Conservation (phyloP, 352 stramenopile species). For the Globisporangium nunn region DNA sequence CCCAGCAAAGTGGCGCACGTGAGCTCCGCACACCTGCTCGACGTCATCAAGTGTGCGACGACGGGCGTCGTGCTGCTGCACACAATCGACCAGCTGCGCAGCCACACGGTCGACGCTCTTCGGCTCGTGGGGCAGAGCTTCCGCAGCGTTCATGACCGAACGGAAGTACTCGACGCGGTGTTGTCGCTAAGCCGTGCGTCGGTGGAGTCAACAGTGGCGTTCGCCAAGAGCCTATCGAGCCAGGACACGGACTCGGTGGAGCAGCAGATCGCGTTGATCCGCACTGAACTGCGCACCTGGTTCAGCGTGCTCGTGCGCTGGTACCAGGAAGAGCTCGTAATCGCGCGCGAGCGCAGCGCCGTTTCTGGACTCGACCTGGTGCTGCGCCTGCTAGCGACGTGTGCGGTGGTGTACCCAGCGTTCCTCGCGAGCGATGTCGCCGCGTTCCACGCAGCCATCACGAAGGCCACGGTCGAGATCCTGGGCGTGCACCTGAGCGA, state of each 20-base stretch:
- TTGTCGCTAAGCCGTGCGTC: constrained; percentile 33
- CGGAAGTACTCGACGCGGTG: constrained; percentile 22
- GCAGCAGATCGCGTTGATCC: constrained; percentile 10
- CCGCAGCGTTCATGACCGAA: constrained; percentile 13
- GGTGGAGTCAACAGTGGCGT: constrained; percentile 29
- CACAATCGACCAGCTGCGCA: constrained; percentile 28
- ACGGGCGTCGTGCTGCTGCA: constrained; percentile 44
- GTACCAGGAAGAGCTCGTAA: constrained; percentile 30
- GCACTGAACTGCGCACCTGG: constrained; percentile 18
- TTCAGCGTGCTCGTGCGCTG: constrained; percentile 31
- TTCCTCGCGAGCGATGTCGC: constrained; percentile 21
- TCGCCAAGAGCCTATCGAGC: constrained; percentile 25
- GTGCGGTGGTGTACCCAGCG: constrained; percentile 21
- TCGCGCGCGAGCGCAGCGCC: constrained; percentile 13
- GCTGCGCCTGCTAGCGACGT: constrained; percentile 34
- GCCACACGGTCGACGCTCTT: constrained; percentile 26
- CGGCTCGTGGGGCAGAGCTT: constrained; percentile 28
- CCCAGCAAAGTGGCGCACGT: constrained; percentile 15
- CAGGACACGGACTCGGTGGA: neutral
- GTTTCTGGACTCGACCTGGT: constrained; percentile 20
- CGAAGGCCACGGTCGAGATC: constrained; percentile 13
- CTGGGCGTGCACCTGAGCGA: constrained; percentile 16
- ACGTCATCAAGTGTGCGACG: constrained; percentile 38
- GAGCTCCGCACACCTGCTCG: constrained; percentile 21
- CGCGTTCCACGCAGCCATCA: constrained; percentile 34